A percentile compares a stretch with the other conserved stretches of the same genome.
Evolutionary conservation across 2,329 filamentous ascomycete species (phyloP).

Genomic region (Colletotrichum tamarilloi): DNA sequence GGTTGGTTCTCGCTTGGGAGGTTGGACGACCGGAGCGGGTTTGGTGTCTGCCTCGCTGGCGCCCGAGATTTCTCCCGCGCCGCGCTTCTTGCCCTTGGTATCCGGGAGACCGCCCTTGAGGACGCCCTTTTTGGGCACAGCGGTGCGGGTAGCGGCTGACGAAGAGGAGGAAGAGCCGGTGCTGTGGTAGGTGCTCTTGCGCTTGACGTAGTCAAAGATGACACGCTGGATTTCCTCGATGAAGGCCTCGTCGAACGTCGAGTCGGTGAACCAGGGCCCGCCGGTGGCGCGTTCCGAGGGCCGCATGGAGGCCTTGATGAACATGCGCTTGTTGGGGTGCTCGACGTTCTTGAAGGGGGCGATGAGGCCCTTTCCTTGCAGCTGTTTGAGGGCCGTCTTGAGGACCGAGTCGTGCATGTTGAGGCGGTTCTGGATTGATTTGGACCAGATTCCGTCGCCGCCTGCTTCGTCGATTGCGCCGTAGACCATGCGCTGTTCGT

Average conservation of each 20-base stretch:
- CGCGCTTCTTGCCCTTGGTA: slow-evolving; percentile 61
- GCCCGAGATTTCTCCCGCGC: slow-evolving; percentile 57
- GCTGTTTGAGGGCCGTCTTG: slow-evolving; percentile 83
- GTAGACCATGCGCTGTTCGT: slow-evolving; percentile 88
- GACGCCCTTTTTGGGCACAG: slow-evolving; percentile 66
- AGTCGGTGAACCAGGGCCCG: slow-evolving; percentile 94
- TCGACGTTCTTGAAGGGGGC: slow-evolving; percentile 92
- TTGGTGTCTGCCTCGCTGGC: slow-evolving; percentile 40
- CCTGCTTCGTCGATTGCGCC: slow-evolving; percentile 88
- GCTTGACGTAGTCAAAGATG: slow-evolving; percentile 79
- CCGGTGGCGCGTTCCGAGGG: slow-evolving; percentile 93
- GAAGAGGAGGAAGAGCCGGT: slow-evolving; percentile 44
- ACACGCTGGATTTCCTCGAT: slow-evolving; percentile 81
- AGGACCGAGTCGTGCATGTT: slow-evolving; percentile 87
- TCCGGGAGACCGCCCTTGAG: slow-evolving; percentile 58
- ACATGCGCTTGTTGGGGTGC: slow-evolving; percentile 92
- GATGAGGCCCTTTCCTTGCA: slow-evolving; percentile 86
- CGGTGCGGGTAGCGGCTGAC: slow-evolving; percentile 46
- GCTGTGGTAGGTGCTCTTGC: slow-evolving; percentile 75
- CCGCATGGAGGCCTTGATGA: slow-evolving; percentile 86
- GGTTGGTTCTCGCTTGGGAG: slow-evolving; percentile 48
- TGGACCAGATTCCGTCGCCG: slow-evolving; percentile 90
- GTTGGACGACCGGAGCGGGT: slow-evolving; percentile 41
- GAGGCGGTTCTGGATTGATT: slow-evolving; percentile 81
- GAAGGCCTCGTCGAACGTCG: slow-evolving; percentile 88